A percentile compares a stretch with the other conserved stretches of the same genome.
Evolutionary conservation across 345 rosid genomes (phyloP).

Genomic region (Fremontodendron californicum): DNA sequence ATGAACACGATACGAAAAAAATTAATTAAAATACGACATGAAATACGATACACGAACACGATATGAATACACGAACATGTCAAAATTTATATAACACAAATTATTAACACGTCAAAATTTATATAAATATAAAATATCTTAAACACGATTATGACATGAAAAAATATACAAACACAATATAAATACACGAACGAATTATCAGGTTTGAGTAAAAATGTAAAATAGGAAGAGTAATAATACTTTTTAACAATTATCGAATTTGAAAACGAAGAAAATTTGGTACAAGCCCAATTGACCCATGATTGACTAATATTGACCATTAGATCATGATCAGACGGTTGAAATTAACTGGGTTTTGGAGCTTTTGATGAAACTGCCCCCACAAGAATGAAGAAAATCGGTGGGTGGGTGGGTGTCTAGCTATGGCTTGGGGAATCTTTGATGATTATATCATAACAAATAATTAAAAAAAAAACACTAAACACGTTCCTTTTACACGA

Average conservation of each 20-base stretch:
- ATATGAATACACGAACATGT: no score
- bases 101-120: no score
- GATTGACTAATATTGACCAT: conserved; percentile 31
- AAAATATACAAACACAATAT: no score
- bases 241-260: background rate
- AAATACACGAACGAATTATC: no score
- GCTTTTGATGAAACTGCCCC: conserved; percentile 17
- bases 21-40: no score
- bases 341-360: conserved; percentile 11
- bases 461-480: background rate
- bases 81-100: no score
- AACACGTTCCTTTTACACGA: conserved; percentile 5
- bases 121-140: no score
- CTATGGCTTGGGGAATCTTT: conserved; percentile 14
- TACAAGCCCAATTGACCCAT: conserved; percentile 14
- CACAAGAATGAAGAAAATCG: background rate
- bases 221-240: conserved; percentile 3
- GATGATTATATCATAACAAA: conserved; percentile 2
- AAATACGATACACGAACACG: no score
- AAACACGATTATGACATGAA: no score
- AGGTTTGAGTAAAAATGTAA: no score
- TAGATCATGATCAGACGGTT: conserved; percentile 24
- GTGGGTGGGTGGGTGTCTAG: conserved; percentile 22
- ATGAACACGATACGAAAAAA: no score
- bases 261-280: background rate